Conservation (phyloP, 2,329 filamentous ascomycete genomes). For the Sporothrix luriei region DNA sequence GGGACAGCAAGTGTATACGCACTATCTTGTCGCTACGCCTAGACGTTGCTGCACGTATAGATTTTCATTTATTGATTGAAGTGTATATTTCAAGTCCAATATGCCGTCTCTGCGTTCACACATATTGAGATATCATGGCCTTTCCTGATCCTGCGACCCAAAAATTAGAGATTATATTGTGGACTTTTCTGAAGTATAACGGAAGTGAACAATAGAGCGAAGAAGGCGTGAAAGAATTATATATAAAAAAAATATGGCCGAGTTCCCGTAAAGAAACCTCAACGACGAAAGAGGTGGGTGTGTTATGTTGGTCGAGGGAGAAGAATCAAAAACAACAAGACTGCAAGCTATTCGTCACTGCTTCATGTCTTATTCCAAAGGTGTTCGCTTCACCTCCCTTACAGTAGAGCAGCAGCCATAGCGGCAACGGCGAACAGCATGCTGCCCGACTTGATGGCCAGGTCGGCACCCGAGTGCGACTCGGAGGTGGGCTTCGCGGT, state of each 20-base stretch:
- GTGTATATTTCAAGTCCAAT: neutral
- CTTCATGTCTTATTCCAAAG: neutral
- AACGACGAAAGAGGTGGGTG: neutral
- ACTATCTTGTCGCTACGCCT: too few relatives aligned
- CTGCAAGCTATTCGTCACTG: neutral
- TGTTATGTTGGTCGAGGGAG: neutral
- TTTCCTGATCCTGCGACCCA: conserved; percentile 3
- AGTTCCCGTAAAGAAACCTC: neutral
- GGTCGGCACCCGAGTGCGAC: conserved; percentile 39
- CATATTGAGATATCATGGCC: neutral
- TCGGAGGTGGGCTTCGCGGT: conserved; percentile 30
- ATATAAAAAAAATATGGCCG: neutral
- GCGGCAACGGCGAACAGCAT: conserved; percentile 42
- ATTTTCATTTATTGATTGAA: neutral
- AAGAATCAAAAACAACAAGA: neutral
- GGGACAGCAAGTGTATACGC: too few relatives aligned
- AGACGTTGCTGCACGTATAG: too few relatives aligned
- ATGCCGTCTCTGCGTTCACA: neutral
- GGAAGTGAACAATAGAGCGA: neutral
- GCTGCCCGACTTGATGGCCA: conserved; percentile 41
- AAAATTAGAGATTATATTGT: conserved; percentile 25
- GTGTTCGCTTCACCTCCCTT: conserved; percentile 23
- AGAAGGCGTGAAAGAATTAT: neutral
- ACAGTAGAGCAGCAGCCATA: conserved; percentile 42
- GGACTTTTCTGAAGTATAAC: neutral